Evolutionary conservation across 495 filamentous ascomycete genomes (phyloP), one percentile per base, ranked within the genome.

Genomic region (Tuber magnatum): DNA sequence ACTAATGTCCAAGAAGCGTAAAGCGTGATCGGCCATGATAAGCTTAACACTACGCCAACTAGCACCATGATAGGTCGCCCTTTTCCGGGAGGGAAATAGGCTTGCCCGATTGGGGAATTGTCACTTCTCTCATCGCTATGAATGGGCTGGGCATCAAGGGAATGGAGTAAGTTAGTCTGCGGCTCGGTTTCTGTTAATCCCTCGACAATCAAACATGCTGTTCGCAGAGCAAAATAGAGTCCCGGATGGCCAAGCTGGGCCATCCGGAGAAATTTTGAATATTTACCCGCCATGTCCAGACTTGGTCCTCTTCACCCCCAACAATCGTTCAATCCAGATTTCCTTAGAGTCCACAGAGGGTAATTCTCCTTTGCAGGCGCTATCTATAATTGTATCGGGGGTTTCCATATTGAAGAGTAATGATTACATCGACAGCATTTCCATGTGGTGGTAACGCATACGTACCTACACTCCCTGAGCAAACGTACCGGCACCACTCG

Each of bases 351-450:
- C 43, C 14, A 0, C 14, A 44, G 18, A 44, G 43, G 43, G 4
- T 44, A 18, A 48, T 18, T 22, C 18, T 7, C 20, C 20, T 48
- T 6, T 18, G 16, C 44, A 48, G 4, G 14, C 2, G 18, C 44
- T 6, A 46, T 18, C 18, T 46, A 56, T n/a, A 28, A 28, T 56
- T 7, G 46, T 9, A n/a, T 4, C 20, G 2, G 22, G 46, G 48
- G 48, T 24, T 0, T 32, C 18, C 39, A 40, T 32, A 35, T 65
- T 5, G 56, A 65, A 16, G 28, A 35, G 56, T 65, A 65, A 65
- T 65, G 56, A 65, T 65, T 65, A 65, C 56, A 65, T 65, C 56
- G 56, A 65, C 56, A 65, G 5, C 28, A 65, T 65, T 65, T 65
- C 28, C 56, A 32, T 65, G 28, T 65, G 28, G 14, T 65, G 32